Base-by-base conservation (phyloP, 1,284 basidiomycete genomes). In the Trichosporon coremiiforme region DNA sequence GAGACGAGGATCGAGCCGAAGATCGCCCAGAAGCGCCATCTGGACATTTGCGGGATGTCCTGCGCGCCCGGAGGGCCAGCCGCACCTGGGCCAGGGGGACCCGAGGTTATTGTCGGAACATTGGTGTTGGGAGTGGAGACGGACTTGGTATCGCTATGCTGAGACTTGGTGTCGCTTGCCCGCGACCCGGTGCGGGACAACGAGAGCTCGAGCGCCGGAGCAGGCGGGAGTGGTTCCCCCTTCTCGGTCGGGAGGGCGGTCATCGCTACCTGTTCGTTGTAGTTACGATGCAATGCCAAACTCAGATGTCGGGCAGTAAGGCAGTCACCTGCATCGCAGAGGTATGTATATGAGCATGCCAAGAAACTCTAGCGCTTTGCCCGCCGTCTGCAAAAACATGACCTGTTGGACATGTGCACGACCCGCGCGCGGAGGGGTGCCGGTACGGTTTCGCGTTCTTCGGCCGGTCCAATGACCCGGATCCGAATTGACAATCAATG, bases 11-110 rank as follows among this genome's bases (percentile, higher is more conserved):
- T 60, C n/a, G 72, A 70, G 20, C 72, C 4, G 57, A 82, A 73
- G 65, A 83, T 73, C n/a, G 74, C 68, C 75, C 75, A 76, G 70
- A 83, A 83, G 13, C 79, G 69, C 71, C 60, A 70, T 67, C 53
- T 20, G 6, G 53, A 57, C 53, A 57, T 31, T 10, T 4, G 8
- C 29, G 53, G 71, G 0, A 41, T 10, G 45, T 57, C 53, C 5
- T 57, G 53, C 25, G 2, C 25, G 22, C 25, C 22, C 12, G 36
- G 53, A 10, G 22, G 53, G 20, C 33, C 33, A 35, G 6, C 9
- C 9, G 33, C 33, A 10, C 33, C 33, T 35, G 33, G 33, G 33
- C 50, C 20, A 6, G 50, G 50, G 22, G 50, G 20, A 4, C 20
- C 50, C 2, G 53, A 10, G 9, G 25, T 10, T 4, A 4, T 12